Base-by-base conservation (phyloP, 2,329 filamentous ascomycete species). In the Arthrinium phaeospermum region DNA sequence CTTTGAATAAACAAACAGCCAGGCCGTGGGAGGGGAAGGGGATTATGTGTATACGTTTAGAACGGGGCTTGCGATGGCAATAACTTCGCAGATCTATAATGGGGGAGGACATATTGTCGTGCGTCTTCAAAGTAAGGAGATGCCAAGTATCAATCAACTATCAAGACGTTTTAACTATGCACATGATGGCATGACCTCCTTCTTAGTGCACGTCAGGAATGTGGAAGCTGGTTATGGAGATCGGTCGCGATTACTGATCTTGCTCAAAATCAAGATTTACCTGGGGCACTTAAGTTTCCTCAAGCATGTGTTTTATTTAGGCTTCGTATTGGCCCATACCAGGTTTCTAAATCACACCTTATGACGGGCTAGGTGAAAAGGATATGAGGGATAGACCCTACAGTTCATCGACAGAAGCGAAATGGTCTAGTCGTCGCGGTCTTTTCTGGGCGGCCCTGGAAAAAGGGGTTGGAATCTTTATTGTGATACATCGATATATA, bases 121-220 rank as follows among this genome's bases (percentile, higher is more conserved):
- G 57, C 57, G 19, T 64, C 57, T 64, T 41, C 37, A 37, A n/a
- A 41, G 30, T 10, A 7, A 41, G 19, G 4, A 64, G 57, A 64
- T 41, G 34, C 19, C 34, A 34, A 41, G 19, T n/a, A 64, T 41
- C 34, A 64, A 24, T 41, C 57, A n/a, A 64, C 57, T 74, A 72
- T 64, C 57, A n/a, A 37, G 12, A n/a, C 34, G 19, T 41, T 41
- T 4, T 34, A 14, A 41, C 16, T 30, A 10, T 41, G 37, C 37
- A 22, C 8, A 37, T 41, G 8, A 41, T 14, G 19, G n/a, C 8
- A n/a, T 41, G 57, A 64, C 7, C 19, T 16, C 30, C 10, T 41
- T 41, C n/a, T 61, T 12, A 49, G 30, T 61, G 53, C 7, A 4
- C 3, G 27, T 34, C 27, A 0, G 19, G 1, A 16, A 34, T 57